Base-by-base conservation (phyloP, 2,329 filamentous ascomycete species). In the Monosporascus sp. region DNA sequence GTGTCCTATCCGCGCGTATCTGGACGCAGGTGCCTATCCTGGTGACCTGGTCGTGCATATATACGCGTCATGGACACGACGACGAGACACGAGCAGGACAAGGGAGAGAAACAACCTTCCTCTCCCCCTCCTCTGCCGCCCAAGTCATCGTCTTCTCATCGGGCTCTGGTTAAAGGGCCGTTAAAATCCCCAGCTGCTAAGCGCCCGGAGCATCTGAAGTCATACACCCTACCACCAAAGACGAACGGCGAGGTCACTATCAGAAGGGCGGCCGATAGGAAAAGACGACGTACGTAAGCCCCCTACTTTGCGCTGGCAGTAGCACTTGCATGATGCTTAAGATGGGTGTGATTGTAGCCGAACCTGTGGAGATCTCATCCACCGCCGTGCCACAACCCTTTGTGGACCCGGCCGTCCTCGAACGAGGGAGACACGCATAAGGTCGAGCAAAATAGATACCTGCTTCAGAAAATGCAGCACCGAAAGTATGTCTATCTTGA, bases 301-400 rank as follows among this genome's bases (percentile, higher is more conserved):
- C 31, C 31, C 11, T 34, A 14, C 11, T 34, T 34, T 14, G 9
- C 1, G 11, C 31, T 14, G 31, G 4, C 9, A 34, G 9, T 11
- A 34, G 31, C 11, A 34, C 31, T 34, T 14, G 31, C 31, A 14
- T 34, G 31, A 14, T 34, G 9, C 31, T 34, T 34, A 34, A 14
- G 31, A 3, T 34, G 4, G 31, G 31, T 34, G 31, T 14, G 31
- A 14, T 34, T 4, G 31, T 34, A 68, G 65, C 46, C 27, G 56
- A 56, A 45, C 58, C 62, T 18, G 56, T 57, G n/a, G 57, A 62
- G 48, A 62, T 69, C 48, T 62, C 56, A 3, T 64, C 65, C 20
- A 59, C 47, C 6, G 63, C 62, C 9, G 64, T 67, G 37, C 53
- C 64, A 47, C 66, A 68, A 49, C 66, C 66, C 5, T 69, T 69